Conservation (phyloP, 192 early-diverging fungal genomes). For the Radiomyces spectabilis region DNA sequence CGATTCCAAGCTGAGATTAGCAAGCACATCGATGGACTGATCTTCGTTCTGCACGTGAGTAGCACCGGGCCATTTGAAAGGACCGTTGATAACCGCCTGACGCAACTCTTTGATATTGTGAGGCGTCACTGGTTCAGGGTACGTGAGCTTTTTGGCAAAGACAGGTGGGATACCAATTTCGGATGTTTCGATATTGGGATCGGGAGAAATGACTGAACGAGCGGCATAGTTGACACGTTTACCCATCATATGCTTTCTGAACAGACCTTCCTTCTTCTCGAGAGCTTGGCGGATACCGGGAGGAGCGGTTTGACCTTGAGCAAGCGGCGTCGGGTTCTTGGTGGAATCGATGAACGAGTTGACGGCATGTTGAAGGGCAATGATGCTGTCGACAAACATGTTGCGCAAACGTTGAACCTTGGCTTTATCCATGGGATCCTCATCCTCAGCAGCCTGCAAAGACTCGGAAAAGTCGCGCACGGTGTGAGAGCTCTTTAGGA, state of each 20-base stretch:
- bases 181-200: conserved; percentile 94
- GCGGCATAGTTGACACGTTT: conserved; percentile 99
- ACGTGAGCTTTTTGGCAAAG: conserved; percentile 93
- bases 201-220: conserved; percentile 94
- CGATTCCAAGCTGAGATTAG: conserved; percentile 72
- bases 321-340: conserved; percentile 62
- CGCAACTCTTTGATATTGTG: conserved; percentile 92
- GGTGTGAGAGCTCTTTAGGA: conserved; percentile 74
- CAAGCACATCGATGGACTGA: conserved; percentile 78
- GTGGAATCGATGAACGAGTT: conserved; percentile 92
- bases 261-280: conserved; percentile 99
- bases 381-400: conserved; percentile 28
- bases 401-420: conserved; percentile 7
- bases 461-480: conserved; percentile 50
- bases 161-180: conserved; percentile 97
- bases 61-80: conserved; percentile 94
- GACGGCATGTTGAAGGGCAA: conserved; percentile 81
- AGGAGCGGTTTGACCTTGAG: conserved; percentile 61
- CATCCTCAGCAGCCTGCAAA: conserved; percentile 8
- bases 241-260: conserved; percentile 99
- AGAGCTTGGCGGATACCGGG: conserved; percentile 91
- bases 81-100: conserved; percentile 91
- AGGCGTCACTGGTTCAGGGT: conserved; percentile 94
- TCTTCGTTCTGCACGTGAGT: conserved; percentile 93
- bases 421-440: conserved; percentile 9